Evolutionary conservation across 1,284 basidiomycete species (phyloP).

Genomic region (Cystobasidium pallidum): DNA sequence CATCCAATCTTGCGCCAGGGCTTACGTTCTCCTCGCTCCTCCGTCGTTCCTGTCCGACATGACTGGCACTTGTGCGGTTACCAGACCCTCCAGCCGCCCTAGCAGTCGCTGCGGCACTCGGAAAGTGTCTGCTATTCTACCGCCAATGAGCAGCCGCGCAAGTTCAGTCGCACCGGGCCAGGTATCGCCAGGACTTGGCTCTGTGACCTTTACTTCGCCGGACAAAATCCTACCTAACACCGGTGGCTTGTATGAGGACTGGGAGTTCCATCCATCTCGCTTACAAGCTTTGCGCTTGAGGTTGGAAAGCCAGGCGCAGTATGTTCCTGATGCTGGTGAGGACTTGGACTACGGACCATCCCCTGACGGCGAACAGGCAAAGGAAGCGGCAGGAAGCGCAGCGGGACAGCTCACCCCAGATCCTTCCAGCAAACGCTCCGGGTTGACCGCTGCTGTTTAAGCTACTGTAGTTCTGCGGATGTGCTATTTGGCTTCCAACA

Average conservation of each 20-base stretch:
- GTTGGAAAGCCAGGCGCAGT: too few species aligned
- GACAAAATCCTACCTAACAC: slow-evolving; percentile 3
- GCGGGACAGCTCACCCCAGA: too few species aligned
- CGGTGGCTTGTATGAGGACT: slow-evolving; percentile 15
- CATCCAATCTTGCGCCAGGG: neutral
- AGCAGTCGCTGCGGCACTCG: neutral
- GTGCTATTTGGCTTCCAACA: too few species aligned
- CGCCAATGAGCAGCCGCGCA: neutral
- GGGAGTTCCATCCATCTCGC: slow-evolving; percentile 13
- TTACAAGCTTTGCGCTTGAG: neutral
- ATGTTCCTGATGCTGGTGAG: neutral
- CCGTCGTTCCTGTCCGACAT: neutral
- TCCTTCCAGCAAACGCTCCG: too few species aligned
- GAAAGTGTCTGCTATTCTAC: neutral
- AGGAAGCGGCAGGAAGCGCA: too few species aligned
- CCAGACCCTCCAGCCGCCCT: neutral
- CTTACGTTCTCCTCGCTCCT: neutral
- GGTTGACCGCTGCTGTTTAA: too few species aligned
- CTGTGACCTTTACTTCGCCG: neutral
- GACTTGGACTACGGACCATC: neutral
- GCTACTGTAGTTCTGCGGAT: too few species aligned
- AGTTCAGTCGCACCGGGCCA: neutral
- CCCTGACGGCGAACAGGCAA: too few species aligned
- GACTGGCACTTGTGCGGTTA: neutral
- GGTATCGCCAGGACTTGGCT: neutral